Evolutionary conservation across 805 yeast species (phyloP), one percentile per base, ranked within the genome.

Genomic region (Schwanniomyces pseudopolymorphus): DNA sequence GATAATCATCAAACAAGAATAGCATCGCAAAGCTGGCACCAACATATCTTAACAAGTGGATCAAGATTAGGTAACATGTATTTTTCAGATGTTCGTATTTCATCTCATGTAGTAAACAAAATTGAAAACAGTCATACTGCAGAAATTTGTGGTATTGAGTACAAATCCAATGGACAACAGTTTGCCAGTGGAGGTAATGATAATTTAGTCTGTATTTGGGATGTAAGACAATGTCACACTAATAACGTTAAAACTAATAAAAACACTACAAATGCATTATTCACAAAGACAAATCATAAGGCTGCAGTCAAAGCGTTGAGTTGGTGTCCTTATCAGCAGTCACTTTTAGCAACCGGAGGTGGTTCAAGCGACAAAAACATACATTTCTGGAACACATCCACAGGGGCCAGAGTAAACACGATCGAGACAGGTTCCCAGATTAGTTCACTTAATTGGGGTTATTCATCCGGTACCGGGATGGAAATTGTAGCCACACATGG

Each of bases 401-500:
- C 95, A 0, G 99, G 98, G 1, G 81, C 91, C 1, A 73, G 96
- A 50, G 81, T 88, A 28, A 89, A 90, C 54, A 79, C 94, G 8
- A 86, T 92, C 19, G 94, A 90, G 54, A 87, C 97, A 0, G 96
- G 92, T 5, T 85, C 96, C 0, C 99, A 94, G 66, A 94, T 94
- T 4, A 85, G 96, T n/a, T 87, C 97, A 13, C 74, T 94, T 49
- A 83, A 84, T 56, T 94, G 99, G 99, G 95, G 96, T 0, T 83
- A 81, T 52, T 78, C 87, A 3, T 68, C 78, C 40, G 85, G 86
- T 0, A 80, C 82, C n/a, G 87, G 87, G 0, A 68, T 74, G 57
- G 99, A 94, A 67, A 82, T 94, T 40, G 96, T 87, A 1, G 92
- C 96, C 7, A 86, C 97, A 5, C 96, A 94, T 59, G 99, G 98